A percentile compares a stretch with the other conserved stretches of the same genome.
Evolutionary conservation across 1,139 yeast genomes (phyloP).

Genomic region (Sugiyamaella xylanicola): DNA sequence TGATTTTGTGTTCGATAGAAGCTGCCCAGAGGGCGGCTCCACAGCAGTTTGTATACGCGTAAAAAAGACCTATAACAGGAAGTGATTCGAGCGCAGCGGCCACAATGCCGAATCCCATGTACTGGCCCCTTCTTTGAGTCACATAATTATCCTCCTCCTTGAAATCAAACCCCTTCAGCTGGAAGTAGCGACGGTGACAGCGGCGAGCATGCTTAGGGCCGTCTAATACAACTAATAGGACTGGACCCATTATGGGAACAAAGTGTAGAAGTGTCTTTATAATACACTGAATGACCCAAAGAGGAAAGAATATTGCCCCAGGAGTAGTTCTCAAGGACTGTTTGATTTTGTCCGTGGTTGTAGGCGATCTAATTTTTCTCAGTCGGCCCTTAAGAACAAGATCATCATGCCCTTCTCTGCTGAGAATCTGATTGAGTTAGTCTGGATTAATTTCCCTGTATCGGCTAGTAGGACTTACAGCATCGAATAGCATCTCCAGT

Average conservation of each 20-base stretch:
- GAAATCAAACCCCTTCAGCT: constrained; percentile 56
- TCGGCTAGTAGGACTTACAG: constrained; percentile 30
- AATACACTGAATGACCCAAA: constrained; percentile 43
- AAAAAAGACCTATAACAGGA: constrained; percentile 62
- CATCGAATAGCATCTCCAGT: constrained; percentile 58
- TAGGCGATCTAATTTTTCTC: constrained; percentile 43
- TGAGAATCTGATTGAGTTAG: constrained; percentile 42
- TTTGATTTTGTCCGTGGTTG: constrained; percentile 28
- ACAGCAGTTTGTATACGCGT: constrained; percentile 64
- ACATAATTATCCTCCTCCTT: constrained; percentile 43
- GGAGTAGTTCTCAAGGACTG: constrained; percentile 37
- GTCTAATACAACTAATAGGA: constrained; percentile 53
- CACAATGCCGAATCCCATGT: constrained; percentile 56
- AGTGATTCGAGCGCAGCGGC: constrained; percentile 61
- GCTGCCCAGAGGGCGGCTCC: constrained; percentile 77
- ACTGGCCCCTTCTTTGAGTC: constrained; percentile 40
- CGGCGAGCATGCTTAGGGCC: constrained; percentile 62
- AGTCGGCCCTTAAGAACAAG: constrained; percentile 52
- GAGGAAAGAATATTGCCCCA: constrained; percentile 39
- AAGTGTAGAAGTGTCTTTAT: constrained; percentile 48
- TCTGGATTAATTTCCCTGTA: neutral
- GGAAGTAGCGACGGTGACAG: constrained; percentile 62
- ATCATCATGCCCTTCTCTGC: constrained; percentile 53
- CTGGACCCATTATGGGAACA: constrained; percentile 66
- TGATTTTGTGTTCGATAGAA: constrained; percentile 33